Percentiles rank a stretch among this genome's conserved stretches.
Evolutionary conservation across 2,329 filamentous ascomycete genomes (phyloP).

Genomic region (Ophidiomyces ophidiicola): DNA sequence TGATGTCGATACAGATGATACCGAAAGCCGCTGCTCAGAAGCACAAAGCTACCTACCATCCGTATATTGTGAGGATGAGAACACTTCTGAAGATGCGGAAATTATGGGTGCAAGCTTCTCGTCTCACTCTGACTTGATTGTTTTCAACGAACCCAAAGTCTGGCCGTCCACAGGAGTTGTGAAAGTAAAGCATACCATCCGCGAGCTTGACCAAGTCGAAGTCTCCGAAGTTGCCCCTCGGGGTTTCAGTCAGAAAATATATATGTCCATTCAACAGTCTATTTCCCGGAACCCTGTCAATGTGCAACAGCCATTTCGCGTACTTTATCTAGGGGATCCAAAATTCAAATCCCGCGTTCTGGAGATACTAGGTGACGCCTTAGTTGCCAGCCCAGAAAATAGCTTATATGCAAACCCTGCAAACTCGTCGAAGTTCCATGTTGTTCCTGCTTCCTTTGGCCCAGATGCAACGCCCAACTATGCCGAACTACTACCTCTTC

Average conservation of each 20-base stretch:
- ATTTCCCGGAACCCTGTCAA: constrained; percentile 31
- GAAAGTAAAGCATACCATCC: constrained; percentile 33
- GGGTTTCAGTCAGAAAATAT: constrained; percentile 3
- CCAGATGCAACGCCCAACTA: constrained; percentile 34
- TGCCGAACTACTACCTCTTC: constrained; percentile 38
- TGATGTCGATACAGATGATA: constrained; percentile 28
- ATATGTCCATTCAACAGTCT: constrained; percentile 33
- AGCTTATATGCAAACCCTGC: constrained; percentile 26
- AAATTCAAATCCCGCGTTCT: constrained; percentile 32
- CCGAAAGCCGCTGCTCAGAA: constrained; percentile 21
- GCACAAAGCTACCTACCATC: constrained; percentile 23
- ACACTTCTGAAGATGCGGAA: constrained; percentile 24
- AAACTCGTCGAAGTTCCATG: constrained; percentile 36
- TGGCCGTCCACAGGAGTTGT: constrained; percentile 31
- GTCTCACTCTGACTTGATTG: constrained; percentile 28
- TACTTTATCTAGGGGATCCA: constrained; percentile 33
- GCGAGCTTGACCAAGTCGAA: constrained; percentile 16
- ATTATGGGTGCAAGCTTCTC: constrained; percentile 26
- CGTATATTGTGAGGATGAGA: constrained; percentile 20
- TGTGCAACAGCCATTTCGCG: constrained; percentile 33
- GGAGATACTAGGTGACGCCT: constrained; percentile 38
- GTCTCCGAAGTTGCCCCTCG: constrained; percentile 22
- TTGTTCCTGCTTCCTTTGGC: constrained; percentile 38
- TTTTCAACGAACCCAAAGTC: constrained; percentile 32
- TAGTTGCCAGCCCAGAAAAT: constrained; percentile 31